Conservation (phyloP, 495 filamentous ascomycete genomes). For the Penicillium verhagenii region DNA sequence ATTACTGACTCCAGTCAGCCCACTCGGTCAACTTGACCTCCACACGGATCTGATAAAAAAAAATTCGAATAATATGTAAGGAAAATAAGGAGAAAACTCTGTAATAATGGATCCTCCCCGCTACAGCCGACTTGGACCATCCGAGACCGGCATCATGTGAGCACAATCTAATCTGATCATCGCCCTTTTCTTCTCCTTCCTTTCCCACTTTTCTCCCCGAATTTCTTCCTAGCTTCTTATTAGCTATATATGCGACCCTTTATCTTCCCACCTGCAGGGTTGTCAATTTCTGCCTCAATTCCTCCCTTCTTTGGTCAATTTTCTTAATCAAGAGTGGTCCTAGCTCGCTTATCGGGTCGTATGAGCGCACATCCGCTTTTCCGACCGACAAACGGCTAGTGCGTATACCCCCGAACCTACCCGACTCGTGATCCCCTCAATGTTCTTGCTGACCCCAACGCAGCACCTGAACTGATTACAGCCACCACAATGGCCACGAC, state of each 20-base stretch:
- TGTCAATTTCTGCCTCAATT: constrained; percentile 2
- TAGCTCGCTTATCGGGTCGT: constrained; percentile 36
- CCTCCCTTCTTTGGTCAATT: constrained; percentile 1
- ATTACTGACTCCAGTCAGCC: constrained; percentile 17
- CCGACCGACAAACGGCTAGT: constrained; percentile 37
- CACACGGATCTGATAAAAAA: constrained; percentile 29
- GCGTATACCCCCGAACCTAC: constrained; percentile 27
- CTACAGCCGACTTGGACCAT: constrained; percentile 14
- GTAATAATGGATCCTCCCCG: not conserved
- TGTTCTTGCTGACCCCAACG: constrained; percentile 18
- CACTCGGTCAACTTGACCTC: constrained; percentile 18
- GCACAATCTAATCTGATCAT: constrained; percentile 48
- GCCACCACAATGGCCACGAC: constrained; percentile 34
- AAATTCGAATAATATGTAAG: not conserved
- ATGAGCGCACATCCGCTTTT: constrained; percentile 44
- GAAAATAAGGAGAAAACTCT: not conserved
- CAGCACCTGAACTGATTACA: constrained; percentile 19
- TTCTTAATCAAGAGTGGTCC: not conserved
- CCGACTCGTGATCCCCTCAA: constrained; percentile 20
- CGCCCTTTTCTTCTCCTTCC: constrained; percentile 25
- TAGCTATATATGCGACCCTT: not conserved
- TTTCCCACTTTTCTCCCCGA: constrained; percentile 15
- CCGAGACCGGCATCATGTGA: constrained; percentile 37
- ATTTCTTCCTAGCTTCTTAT: constrained; percentile 11
- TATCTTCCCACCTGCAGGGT: not conserved